These are phyloP conservation scores for Scutellaria galericulata DNA, from an alignment of 257 asterid genomes.

Conservation along the genomic window DNA sequence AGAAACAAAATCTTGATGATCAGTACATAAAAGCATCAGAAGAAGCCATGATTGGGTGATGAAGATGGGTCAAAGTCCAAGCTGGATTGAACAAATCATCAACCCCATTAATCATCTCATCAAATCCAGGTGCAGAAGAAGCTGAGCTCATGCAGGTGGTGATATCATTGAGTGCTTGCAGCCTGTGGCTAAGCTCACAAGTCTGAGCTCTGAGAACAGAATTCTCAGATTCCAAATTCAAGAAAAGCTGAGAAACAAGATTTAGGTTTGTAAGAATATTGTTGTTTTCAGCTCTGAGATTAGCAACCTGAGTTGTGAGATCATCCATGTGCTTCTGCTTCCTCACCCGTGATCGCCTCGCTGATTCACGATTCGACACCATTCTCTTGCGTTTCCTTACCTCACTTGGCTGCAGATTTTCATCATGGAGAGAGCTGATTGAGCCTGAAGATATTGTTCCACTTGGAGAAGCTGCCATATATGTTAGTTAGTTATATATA, in stretches of 20 bases:
- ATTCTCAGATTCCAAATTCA: conserved; percentile 45
- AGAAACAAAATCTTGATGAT: conserved; percentile 12
- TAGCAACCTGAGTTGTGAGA: conserved; percentile 38
- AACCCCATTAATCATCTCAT: conserved; percentile 31
- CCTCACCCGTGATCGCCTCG: conserved; percentile 50
- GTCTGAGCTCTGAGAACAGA: conserved; percentile 46
- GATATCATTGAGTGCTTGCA: conserved; percentile 56
- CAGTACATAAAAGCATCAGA: conserved; percentile 50
- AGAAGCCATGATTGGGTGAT: conserved; percentile 60
- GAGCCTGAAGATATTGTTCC: conserved; percentile 39
- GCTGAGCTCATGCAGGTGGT: conserved; percentile 38
- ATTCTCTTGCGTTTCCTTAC: conserved; percentile 51
- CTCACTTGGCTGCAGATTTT: conserved; percentile 29
- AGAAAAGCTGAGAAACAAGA: conserved; percentile 29
- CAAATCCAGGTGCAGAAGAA: background rate
- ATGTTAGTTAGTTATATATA: background rate
- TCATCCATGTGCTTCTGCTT: conserved; percentile 58
- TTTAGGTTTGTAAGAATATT: conserved; percentile 38
- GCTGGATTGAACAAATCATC: conserved; percentile 53
- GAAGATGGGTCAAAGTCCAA: conserved; percentile 51
- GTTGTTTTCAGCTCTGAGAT: conserved; percentile 48
- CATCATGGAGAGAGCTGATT: conserved; percentile 28
- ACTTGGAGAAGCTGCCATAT: conserved; percentile 30
- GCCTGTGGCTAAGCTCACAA: conserved; percentile 48
- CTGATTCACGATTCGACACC: conserved; percentile 58